A percentile compares a stretch with the other conserved stretches of the same genome.
These are phyloP conservation scores for Conticribra weissflogii DNA, from an alignment of 108 stramenopile genomes.

Conservation along the genomic window DNA sequence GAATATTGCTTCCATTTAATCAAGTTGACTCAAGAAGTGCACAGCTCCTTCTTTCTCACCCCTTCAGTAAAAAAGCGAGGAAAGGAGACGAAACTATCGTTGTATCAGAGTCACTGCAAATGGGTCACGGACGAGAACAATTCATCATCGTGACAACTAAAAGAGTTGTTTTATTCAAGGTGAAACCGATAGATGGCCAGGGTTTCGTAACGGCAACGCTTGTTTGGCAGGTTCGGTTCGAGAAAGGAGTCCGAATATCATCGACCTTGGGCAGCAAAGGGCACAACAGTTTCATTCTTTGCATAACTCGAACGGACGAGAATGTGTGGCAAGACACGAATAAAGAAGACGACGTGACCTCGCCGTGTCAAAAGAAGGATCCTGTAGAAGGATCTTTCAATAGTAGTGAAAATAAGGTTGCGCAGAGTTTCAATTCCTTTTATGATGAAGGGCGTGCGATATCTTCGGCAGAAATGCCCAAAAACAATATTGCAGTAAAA, in stretches of 20 bases:
- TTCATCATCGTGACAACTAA: slow-evolving; percentile 71
- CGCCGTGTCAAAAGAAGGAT: neutral
- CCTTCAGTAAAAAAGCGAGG: slow-evolving; percentile 52
- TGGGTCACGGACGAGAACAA: slow-evolving; percentile 70
- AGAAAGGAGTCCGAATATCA: slow-evolving; percentile 31
- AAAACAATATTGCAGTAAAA: slow-evolving; percentile 4
- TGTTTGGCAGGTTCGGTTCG: slow-evolving; percentile 71
- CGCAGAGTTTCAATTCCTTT: slow-evolving; percentile 3
- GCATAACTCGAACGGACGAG: slow-evolving; percentile 18
- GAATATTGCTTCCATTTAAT: slow-evolving; percentile 72
- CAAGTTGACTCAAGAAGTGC: slow-evolving; percentile 57
- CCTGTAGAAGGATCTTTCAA: slow-evolving; percentile 1
- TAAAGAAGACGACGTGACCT: neutral
- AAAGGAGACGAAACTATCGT: slow-evolving; percentile 59
- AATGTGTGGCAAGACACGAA: neutral
- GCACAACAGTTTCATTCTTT: slow-evolving; percentile 63
- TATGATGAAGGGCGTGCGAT: neutral
- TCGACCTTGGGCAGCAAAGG: slow-evolving; percentile 70
- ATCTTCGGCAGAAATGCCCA: slow-evolving; percentile 19
- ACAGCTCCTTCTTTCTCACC: slow-evolving; percentile 55
- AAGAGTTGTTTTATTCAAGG: slow-evolving; percentile 70
- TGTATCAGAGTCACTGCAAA: slow-evolving; percentile 67
- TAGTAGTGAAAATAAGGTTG: neutral
- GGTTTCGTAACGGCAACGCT: slow-evolving; percentile 49
- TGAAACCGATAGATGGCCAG: slow-evolving; percentile 51